These are phyloP conservation scores for Epichloe aotearoae DNA, from an alignment of 2,329 filamentous ascomycete genomes.

Conservation along the genomic window DNA sequence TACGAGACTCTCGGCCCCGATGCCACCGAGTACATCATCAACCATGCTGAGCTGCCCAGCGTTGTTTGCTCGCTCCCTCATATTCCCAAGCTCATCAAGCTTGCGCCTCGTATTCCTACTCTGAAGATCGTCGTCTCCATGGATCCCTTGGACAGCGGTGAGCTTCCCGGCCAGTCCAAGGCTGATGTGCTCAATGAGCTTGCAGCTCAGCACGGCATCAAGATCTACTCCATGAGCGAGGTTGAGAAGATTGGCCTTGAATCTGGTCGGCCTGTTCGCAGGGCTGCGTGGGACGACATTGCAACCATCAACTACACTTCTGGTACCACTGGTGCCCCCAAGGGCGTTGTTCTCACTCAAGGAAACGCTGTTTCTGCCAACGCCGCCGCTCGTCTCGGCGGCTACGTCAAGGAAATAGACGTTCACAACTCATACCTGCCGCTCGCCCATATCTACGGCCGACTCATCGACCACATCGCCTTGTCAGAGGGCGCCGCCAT, in stretches of 20 bases:
- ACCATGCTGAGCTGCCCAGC: constrained; percentile 65
- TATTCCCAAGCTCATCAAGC: constrained; percentile 66
- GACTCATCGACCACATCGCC: constrained; percentile 64
- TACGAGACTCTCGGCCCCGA: constrained; percentile 93
- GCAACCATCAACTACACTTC: constrained; percentile 89
- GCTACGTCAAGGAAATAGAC: constrained; percentile 39
- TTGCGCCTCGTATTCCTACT: constrained; percentile 60
- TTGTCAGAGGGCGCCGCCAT: constrained; percentile 61
- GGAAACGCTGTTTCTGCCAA: constrained; percentile 64
- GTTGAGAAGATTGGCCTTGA: constrained; percentile 70
- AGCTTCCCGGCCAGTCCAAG: constrained; percentile 63
- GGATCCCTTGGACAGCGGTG: constrained; percentile 70
- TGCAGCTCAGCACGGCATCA: constrained; percentile 59
- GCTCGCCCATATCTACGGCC: constrained; percentile 85
- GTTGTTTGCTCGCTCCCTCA: constrained; percentile 71
- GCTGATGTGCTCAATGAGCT: constrained; percentile 61
- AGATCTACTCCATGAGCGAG: constrained; percentile 65
- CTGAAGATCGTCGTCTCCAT: constrained; percentile 82
- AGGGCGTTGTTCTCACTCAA: constrained; percentile 76
- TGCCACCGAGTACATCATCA: constrained; percentile 89
- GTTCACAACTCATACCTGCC: constrained; percentile 77
- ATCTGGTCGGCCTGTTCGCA: constrained; percentile 55
- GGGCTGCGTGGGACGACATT: constrained; percentile 61
- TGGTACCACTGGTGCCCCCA: constrained; percentile 70
- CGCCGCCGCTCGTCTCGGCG: constrained; percentile 43